Evolutionary conservation across 805 yeast species (phyloP).

Genomic region (Hanseniaspora taiwanica): DNA sequence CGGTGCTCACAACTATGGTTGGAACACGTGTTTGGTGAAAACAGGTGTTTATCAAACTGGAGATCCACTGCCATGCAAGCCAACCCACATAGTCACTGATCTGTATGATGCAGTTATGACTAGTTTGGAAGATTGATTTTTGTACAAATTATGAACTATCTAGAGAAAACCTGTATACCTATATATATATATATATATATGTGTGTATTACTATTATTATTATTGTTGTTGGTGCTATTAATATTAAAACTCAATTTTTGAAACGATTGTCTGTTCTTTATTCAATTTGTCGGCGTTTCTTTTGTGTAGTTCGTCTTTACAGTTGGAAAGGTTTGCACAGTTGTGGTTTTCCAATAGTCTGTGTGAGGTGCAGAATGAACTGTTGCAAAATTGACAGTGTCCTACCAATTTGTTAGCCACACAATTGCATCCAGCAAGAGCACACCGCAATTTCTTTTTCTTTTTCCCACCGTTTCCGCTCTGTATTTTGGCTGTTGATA

Average conservation of each 20-base stretch:
- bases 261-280: conserved; percentile 63
- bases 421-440: conserved; percentile 47
- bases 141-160: too few species aligned
- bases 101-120: conserved; percentile 36
- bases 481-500: not conserved
- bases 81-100: conserved; percentile 37
- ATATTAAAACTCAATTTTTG: too few species aligned
- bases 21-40: conserved; percentile 74
- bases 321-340: conserved; percentile 63
- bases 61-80: conserved; percentile 31
- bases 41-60: conserved; percentile 76
- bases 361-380: conserved; percentile 78
- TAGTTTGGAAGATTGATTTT: not conserved
- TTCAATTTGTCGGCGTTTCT: conserved; percentile 74
- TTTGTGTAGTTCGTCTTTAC: conserved; percentile 75
- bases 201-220: too few species aligned
- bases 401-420: conserved; percentile 57
- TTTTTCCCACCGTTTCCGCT: conserved; percentile 5
- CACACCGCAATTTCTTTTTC: conserved; percentile 32
- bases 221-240: too few species aligned
- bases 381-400: conserved; percentile 72
- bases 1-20: conserved; percentile 80
- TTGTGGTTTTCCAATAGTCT: conserved; percentile 74
- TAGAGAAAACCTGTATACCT: too few species aligned
- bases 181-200: too few species aligned